Evolutionary conservation across 495 filamentous ascomycete species (phyloP).

Genomic region (Aspergillus bridgeri): DNA sequence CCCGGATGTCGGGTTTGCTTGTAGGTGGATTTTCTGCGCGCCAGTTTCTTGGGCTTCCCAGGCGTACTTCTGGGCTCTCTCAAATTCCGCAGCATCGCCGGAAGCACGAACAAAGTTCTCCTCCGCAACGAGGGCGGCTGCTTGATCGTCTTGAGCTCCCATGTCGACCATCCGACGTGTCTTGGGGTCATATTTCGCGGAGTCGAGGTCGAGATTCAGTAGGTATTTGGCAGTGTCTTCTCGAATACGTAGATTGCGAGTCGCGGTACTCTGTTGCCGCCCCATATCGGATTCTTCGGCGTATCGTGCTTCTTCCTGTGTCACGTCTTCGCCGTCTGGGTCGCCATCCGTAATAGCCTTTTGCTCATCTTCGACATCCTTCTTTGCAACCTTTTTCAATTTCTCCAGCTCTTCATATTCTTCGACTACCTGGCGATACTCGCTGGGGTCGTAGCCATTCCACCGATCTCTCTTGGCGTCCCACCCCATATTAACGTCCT

Average conservation of each 20-base stretch:
- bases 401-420: slow-evolving; percentile 86
- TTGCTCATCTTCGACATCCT: slow-evolving; percentile 33
- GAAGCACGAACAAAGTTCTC: slow-evolving; percentile 89
- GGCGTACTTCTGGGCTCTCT: slow-evolving; percentile 80
- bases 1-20: slow-evolving; percentile 94
- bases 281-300: slow-evolving; percentile 98
- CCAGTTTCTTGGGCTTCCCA: slow-evolving; percentile 90
- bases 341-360: slow-evolving; percentile 48
- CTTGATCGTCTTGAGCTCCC: slow-evolving; percentile 77
- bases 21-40: slow-evolving; percentile 76
- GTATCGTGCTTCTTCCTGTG: slow-evolving; percentile 70
- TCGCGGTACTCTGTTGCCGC: slow-evolving; percentile 81
- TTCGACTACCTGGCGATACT: slow-evolving; percentile 80
- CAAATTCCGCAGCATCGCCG: slow-evolving; percentile 93
- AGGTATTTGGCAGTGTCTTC: slow-evolving; percentile 99
- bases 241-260: slow-evolving; percentile 82
- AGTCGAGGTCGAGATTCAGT: slow-evolving; percentile 90
- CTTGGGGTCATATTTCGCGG: slow-evolving; percentile 97
- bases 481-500: slow-evolving; percentile 84
- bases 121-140: slow-evolving; percentile 85
- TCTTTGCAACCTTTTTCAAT: slow-evolving; percentile 59
- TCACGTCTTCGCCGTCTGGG: slow-evolving; percentile 48
- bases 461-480: slow-evolving; percentile 98
- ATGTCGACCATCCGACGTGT: slow-evolving; percentile 90
- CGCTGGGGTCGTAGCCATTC: slow-evolving; percentile 90